Base-by-base conservation (phyloP, 2,329 filamentous ascomycete species). In the Exserohilum rostratum region DNA sequence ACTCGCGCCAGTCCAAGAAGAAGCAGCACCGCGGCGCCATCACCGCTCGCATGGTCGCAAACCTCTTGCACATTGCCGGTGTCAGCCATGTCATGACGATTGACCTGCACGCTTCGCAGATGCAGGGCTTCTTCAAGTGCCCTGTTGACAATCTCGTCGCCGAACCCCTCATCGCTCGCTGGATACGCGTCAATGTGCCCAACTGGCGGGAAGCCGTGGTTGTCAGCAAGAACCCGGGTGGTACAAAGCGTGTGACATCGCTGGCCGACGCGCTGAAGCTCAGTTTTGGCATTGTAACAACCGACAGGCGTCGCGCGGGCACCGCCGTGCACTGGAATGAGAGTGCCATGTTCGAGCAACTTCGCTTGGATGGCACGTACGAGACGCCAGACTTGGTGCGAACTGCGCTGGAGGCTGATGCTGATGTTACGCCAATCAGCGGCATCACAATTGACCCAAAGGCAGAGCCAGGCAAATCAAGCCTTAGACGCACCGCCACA, bases 101-200 rank as follows among this genome's bases (percentile, higher is more conserved):
- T 71, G 95, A 99, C 73, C 84, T 99, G 27, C 95, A 99, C 79
- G 85, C 86, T 69, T 79, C 83, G n/a, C 95, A 98, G 80, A 98
- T 98, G 91, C 95, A 99, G 79, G 95, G 95, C 54, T 99, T 99
- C 80, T 99, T 99, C 83, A 90, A 90, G 71, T 96, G 93, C 66
- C 95, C 95, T 0, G 93, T 99, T 56, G 95, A 99, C 77, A 98
- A 99, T 72, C 87, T 99, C 48, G 91, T 96, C 67, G 95, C 95
- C 46, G 95, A 99, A 76, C 93, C 95, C 13, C 84, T 98, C 60
- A 91, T 99, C 69, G 92, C 93, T 49, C 90, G 91, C 66, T 99
- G 95, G 95, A 96, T 99, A 68, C 88, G 89, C 57, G 86, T 89
- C 74, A 95, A 97, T 71, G 89, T 99, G 34, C 82, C 86, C 12